Evolutionary conservation across 371 early-diverging fungal genomes (phyloP).

Genomic region (Mucor sp.): DNA sequence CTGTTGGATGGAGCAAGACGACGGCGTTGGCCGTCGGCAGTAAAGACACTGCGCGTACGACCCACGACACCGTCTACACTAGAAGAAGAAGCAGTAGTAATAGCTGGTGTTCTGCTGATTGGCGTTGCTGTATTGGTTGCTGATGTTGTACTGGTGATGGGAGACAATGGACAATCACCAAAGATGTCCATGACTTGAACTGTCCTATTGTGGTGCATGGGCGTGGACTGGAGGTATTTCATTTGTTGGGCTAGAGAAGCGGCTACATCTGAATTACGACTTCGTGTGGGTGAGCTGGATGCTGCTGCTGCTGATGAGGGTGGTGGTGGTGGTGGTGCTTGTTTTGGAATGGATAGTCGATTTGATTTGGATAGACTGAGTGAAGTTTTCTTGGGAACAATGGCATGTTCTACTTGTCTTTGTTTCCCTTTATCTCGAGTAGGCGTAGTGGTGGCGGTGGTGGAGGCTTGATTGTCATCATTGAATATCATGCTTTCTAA

Average conservation of each 20-base stretch:
- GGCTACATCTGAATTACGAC: background rate
- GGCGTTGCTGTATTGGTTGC: no score
- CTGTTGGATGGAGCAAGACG: background rate
- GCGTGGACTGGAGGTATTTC: slow-evolving; percentile 15
- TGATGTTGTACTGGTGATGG: background rate
- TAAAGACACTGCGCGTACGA: background rate
- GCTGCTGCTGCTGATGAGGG: no score
- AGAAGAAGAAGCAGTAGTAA: background rate
- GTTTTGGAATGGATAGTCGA: background rate
- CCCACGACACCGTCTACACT: background rate
- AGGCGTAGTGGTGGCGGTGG: background rate
- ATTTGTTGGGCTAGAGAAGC: background rate
- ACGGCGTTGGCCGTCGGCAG: background rate
- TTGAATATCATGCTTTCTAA: background rate
- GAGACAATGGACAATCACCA: slow-evolving; percentile 8
- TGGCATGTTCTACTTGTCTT: slow-evolving; percentile 1
- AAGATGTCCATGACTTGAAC: slow-evolving; percentile 1
- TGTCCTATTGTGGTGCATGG: background rate
- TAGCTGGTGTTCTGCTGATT: background rate
- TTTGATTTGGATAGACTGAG: slow-evolving; percentile 14
- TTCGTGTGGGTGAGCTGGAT: background rate
- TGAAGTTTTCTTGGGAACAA: background rate
- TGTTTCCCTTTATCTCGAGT: slow-evolving; percentile 21
- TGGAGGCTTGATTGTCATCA: background rate
- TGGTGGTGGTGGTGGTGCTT: background rate